Percentiles rank a stretch among this genome's conserved stretches.
phyloP scores from a whole-genome alignment of 1,284 basidiomycete species.

The Uromyces viciae-fabae region DNA sequence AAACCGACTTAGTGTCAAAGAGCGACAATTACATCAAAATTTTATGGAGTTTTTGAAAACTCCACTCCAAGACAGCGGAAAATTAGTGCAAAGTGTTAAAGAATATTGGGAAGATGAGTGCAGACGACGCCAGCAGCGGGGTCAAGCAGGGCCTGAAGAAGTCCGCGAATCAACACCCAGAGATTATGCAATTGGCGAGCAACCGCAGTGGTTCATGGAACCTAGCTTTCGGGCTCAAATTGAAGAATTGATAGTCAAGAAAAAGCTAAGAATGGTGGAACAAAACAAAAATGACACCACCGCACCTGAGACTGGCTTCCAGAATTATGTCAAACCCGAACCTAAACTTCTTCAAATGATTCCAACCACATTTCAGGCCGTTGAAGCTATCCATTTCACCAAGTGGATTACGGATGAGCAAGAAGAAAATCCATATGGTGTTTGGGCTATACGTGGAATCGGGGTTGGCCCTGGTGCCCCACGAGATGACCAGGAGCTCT shows the following conservation, averaged over 20 bases:
- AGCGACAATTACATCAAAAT: slow-evolving; percentile 71
- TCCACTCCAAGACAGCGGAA: slow-evolving; percentile 62
- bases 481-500: neutral
- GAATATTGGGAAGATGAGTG: slow-evolving; percentile 95
- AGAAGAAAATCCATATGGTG: slow-evolving; percentile 54
- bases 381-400: slow-evolving; percentile 38
- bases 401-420: slow-evolving; percentile 48
- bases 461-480: neutral
- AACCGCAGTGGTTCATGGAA: slow-evolving; percentile 46
- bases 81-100: slow-evolving; percentile 77
- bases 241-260: slow-evolving; percentile 45
- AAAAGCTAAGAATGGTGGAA: slow-evolving; percentile 22
- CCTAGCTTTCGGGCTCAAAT: slow-evolving; percentile 33
- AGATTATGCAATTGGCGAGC: slow-evolving; percentile 38
- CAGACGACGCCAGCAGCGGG: slow-evolving; percentile 62
- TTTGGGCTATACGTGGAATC: slow-evolving; percentile 53
- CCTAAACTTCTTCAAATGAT: slow-evolving; percentile 23
- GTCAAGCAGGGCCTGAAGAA: slow-evolving; percentile 46
- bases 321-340: slow-evolving; percentile 30
- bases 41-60: slow-evolving; percentile 63
- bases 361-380: slow-evolving; percentile 42
- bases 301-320: slow-evolving; percentile 1
- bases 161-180: slow-evolving; percentile 45
- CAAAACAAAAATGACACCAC: slow-evolving; percentile 17
- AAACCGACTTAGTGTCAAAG: slow-evolving; percentile 68